Base-by-base conservation (phyloP, 225 moss, liverwort and hornwort genomes). In the Antitrichia curtipendula region DNA sequence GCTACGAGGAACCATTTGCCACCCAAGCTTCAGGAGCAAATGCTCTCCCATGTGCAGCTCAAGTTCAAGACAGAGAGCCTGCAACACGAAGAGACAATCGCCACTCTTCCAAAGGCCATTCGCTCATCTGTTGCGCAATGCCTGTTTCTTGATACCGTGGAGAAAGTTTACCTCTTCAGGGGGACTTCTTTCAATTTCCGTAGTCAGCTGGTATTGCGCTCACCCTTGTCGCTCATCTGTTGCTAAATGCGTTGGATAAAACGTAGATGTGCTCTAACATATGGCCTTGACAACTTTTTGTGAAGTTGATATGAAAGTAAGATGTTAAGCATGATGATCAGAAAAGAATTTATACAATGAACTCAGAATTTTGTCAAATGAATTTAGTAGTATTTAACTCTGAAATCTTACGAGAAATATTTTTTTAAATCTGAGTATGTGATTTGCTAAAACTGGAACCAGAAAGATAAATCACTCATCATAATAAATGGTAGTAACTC, bases 41-140 rank as follows among this genome's bases (percentile, higher is more conserved):
- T 99, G 95, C 85, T 99, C 54, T 95, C 95, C 40, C 97, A 99
- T 78, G 89, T 97, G 94, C 94, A 95, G 81, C 93, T 99, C 83
- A 94, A 94, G 89, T 99, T 97, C 89, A 95, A 95, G 86, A 95
- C 97, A 8, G 95, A 99, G 91, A 94, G 95, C 86, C 75, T 99
- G 56, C 95, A 96, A 89, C 98, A 97, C 49, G 95, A 99, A 81
- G 86, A 85, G 75, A 94, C 93, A 29, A 85, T 96, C n/a, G 82
- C 87, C 50, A 89, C 91, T 63, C 91, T 97, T 59, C 97, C 99
- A 10, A 97, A 96, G 90, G 93, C 97, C 53, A 96, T 99, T 66
- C 95, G 94, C 65, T 91, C 97, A 59, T 89, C 93, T 70, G 93
- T 99, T 83, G 91, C 99, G 71, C 93, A 96, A 59, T 80, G 89